A percentile compares a stretch with the other conserved stretches of the same genome.
phyloP scores from a whole-genome alignment of 2,329 filamentous ascomycete genomes.

The Penicillium sp. region DNA sequence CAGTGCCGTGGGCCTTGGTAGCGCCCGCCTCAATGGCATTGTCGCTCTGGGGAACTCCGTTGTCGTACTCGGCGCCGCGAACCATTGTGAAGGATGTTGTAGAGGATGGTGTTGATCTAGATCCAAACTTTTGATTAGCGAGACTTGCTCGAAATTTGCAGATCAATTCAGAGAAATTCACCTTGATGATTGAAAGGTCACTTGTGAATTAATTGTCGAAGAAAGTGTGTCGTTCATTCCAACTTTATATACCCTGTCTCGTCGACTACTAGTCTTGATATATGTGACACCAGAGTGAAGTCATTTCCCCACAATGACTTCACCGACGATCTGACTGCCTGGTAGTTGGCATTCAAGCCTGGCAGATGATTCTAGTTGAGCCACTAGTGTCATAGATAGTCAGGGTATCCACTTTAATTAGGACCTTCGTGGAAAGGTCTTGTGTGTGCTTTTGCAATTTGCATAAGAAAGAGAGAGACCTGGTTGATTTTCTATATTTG shows the following conservation, averaged over 20 bases:
- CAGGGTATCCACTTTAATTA: no score
- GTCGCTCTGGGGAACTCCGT: slow-evolving; percentile 46
- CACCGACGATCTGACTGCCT: slow-evolving; percentile 22
- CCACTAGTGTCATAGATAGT: neutral
- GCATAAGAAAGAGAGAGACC: neutral
- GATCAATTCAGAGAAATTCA: neutral
- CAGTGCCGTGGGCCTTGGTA: slow-evolving; percentile 45
- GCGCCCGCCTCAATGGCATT: slow-evolving; percentile 46
- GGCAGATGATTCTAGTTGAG: neutral
- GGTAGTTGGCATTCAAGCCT: slow-evolving; percentile 6
- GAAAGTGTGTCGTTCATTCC: neutral
- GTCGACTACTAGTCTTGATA: neutral
- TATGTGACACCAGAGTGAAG: slow-evolving; percentile 43
- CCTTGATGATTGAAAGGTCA: neutral
- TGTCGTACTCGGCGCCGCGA: slow-evolving; percentile 49
- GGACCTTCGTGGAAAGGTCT: neutral
- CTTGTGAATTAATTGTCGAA: neutral
- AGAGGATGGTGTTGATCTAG: neutral
- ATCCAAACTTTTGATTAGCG: neutral
- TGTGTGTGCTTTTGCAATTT: neutral
- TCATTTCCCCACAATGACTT: slow-evolving; percentile 41
- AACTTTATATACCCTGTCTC: slow-evolving; percentile 1
- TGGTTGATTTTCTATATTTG: neutral
- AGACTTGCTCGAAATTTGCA: neutral
- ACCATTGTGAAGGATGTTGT: slow-evolving; percentile 41